Evolutionary conservation across 768 basidiomycete genomes (phyloP), one percentile per base, ranked within the genome.

Genomic region (Pleurotus citrinopileatus): DNA sequence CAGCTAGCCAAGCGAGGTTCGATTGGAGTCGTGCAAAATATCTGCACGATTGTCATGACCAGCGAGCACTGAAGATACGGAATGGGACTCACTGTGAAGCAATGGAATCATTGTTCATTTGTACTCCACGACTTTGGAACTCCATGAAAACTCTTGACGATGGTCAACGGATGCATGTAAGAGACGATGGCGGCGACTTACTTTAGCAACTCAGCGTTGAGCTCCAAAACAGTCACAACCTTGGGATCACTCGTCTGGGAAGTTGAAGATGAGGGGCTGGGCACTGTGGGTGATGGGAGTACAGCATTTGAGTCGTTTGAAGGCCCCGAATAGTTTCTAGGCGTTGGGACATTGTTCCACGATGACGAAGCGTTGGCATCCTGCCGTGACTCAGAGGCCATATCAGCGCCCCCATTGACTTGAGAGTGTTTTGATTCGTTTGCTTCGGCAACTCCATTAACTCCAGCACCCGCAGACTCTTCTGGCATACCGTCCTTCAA

Each of bases 141-240:
- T 82, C 80, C 67, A 82, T 73, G 58, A 79, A 82, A 23, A 84
- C 74, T 65, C 88, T 90, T 53, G 1, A 36, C 54, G 46, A 54
- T 59, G 23, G 53, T 34, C 37, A 53, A 15, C 40, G 12, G 40
- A 26, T 37, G 53, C 57, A 44, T 27, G 42, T 12, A 8, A 34
- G 22, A n/a, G 42, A 40, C 26, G 57, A 15, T n/a, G n/a, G n/a
- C n/a, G n/a, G n/a, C 25, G 12, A 66, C 78, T 32, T 53, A 91
- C 89, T 79, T 85, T 55, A 91, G 67, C 36, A 91, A 69, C 57
- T 90, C 87, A 0, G 75, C 68, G 58, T 91, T 91, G 28, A 91
- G 70, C 53, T 87, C 83, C 38, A 91, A 66, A 40, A 91, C 76
- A 8, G 78, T 68, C 32, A 75, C 70, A 32, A 84, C 84, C 68